Conservation (phyloP, 2,329 filamentous ascomycete species). For the Alternaria panax region DNA sequence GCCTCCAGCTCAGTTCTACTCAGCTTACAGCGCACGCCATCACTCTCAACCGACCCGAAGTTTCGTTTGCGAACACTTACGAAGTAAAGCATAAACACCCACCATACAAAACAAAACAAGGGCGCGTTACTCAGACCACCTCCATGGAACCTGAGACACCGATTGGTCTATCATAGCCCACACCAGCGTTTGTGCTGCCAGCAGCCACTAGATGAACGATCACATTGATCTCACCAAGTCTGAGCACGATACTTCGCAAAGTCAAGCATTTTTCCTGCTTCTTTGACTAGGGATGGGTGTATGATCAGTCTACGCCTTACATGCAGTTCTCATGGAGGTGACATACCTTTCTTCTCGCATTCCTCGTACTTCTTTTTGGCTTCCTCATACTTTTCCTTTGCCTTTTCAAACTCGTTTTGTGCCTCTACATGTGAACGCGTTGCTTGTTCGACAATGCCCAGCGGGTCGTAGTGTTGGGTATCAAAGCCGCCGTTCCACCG, state of each 20-base stretch:
- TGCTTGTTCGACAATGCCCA: conserved; percentile 21
- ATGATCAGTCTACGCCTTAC: neutral
- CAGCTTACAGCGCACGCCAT: neutral
- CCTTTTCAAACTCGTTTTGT: conserved; percentile 17
- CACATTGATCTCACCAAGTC: neutral
- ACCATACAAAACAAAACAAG: neutral
- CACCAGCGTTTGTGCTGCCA: neutral
- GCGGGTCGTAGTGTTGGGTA: neutral
- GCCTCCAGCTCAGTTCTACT: neutral
- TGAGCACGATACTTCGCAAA: conserved; percentile 11
- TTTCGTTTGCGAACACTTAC: neutral
- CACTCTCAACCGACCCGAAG: neutral
- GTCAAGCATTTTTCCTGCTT: conserved; percentile 18
- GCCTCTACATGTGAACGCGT: conserved; percentile 26
- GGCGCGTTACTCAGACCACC: neutral
- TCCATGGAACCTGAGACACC: neutral
- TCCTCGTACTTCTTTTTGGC: conserved; percentile 26
- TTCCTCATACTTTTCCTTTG: conserved; percentile 24
- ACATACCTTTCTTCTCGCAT: conserved; percentile 22
- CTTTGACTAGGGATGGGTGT: conserved; percentile 2
- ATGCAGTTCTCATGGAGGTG: neutral
- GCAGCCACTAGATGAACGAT: neutral
- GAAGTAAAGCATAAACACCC: neutral
- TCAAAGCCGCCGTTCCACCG: neutral
- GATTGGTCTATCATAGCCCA: neutral